Percentiles rank a stretch among this genome's conserved stretches.
Evolutionary conservation across 306 rosid genomes (phyloP).

Genomic region (Cicer chorassanicum): DNA sequence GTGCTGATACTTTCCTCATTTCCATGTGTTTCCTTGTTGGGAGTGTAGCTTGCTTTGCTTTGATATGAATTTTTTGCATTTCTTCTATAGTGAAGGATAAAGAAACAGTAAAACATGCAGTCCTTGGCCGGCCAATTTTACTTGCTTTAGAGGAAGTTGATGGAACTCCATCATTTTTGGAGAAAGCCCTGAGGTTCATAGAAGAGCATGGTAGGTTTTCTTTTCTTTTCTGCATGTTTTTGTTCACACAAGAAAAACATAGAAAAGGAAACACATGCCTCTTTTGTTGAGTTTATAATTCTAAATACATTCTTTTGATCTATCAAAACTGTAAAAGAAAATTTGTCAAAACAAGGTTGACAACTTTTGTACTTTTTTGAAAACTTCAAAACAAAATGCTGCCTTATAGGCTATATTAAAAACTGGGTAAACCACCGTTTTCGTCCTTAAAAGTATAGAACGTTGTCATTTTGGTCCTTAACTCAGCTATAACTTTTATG

Average conservation of each 20-base stretch:
- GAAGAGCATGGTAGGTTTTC: slow-evolving; percentile 77
- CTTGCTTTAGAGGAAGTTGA: slow-evolving; percentile 94
- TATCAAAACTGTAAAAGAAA: no score
- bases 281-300: neutral
- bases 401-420: neutral
- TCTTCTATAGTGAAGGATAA: slow-evolving; percentile 64
- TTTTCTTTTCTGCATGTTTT: neutral
- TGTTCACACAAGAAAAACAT: neutral
- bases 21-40: no score
- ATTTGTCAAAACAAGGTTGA: neutral
- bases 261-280: neutral
- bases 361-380: neutral
- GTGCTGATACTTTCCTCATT: no score
- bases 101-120: slow-evolving; percentile 61
- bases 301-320: no score
- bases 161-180: slow-evolving; percentile 95
- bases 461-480: no score
- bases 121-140: slow-evolving; percentile 84
- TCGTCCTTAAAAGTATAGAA: no score
- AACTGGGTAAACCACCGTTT: neutral
- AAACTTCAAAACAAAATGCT: neutral
- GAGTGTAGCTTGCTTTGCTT: slow-evolving; percentile 25
- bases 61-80: slow-evolving; percentile 44
- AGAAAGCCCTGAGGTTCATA: slow-evolving; percentile 86
- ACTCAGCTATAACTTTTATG: no score